Percentiles rank a stretch among this genome's conserved stretches.
phyloP scores from a whole-genome alignment of 352 stramenopile species.

The Phytopythium sindhum region DNA sequence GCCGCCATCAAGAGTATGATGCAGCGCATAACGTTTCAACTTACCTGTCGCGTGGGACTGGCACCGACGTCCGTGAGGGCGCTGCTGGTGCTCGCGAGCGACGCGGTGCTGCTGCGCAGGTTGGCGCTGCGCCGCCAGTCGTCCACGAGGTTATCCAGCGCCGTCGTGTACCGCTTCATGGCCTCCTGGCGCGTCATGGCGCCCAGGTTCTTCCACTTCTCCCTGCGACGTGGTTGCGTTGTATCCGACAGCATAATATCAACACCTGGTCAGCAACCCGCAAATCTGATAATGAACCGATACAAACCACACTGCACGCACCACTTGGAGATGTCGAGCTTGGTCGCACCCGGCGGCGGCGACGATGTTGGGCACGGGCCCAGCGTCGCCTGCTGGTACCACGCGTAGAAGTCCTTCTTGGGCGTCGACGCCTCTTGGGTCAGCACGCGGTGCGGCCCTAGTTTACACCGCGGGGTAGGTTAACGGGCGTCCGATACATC shows the following conservation, averaged over 20 bases:
- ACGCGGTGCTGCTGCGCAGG: conserved; percentile 19
- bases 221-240: conserved; percentile 20
- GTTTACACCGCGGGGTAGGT: no score
- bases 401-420: conserved; percentile 80
- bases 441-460: conserved; percentile 67
- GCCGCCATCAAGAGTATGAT: neutral
- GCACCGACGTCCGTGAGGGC: conserved; percentile 4
- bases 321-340: conserved; percentile 58
- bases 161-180: conserved; percentile 75
- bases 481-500: neutral
- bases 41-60: conserved; percentile 2
- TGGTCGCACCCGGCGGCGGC: conserved; percentile 32
- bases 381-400: conserved; percentile 70
- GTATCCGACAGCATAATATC: neutral
- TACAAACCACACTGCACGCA: conserved; percentile 11
- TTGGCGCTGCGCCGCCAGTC: conserved; percentile 69
- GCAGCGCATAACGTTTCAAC: neutral
- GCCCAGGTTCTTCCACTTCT: conserved; percentile 76
- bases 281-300: no score
- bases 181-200: conserved; percentile 65
- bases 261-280: neutral
- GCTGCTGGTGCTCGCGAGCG: conserved; percentile 11
- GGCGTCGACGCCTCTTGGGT: conserved; percentile 65
- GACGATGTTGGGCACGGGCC: conserved; percentile 42
- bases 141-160: conserved; percentile 78